Base-by-base conservation (phyloP, 1,284 basidiomycete species). In the Sphagnurus paluster region DNA sequence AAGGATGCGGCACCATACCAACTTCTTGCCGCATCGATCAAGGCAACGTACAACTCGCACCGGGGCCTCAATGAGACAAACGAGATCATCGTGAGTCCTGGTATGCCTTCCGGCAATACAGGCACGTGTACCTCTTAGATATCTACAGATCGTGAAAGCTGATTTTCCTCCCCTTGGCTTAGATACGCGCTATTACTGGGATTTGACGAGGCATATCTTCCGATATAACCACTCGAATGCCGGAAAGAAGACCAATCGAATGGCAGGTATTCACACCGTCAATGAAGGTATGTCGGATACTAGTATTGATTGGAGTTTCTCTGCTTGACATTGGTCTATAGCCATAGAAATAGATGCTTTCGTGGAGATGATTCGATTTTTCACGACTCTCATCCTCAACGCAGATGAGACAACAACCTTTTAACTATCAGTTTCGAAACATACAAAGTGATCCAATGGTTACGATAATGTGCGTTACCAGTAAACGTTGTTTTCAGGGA, bases 141-240 rank as follows among this genome's bases (percentile, higher is more conserved):
- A 23, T 16, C 1, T 14, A 13, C 17, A 11, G 6, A 29, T 23
- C 32, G 14, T 20, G 17, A 32, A 14, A 6, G 14, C 13, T 33
- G 29, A 28, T 19, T 6, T 6, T 16, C 5, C 33, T 25, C 5
- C 11, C 32, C 17, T 33, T 35, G 35, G n/a, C n/a, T n/a, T 34
- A 70, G 79, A 82, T 54, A 81, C 77, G 3, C 68, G 71, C 41
- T 70, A 65, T 50, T 80, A 77, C 59, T 79, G 77, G 77, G 59
- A 69, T 19, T 56, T 81, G 10, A 72, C 77, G 1, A 50, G 56
- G 24, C 67, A 77, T 52, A 79, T 83, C 52, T 82, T 79, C 65
- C 72, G 80, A 4, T 82, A 77, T 60, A 67, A 58, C 26, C 71
- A 75, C 46, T 55, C 55, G 33, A 68, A 70, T 46, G 54, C 50